Base-by-base conservation (phyloP, 257 asterid species). In the Forsythia viridissima region DNA sequence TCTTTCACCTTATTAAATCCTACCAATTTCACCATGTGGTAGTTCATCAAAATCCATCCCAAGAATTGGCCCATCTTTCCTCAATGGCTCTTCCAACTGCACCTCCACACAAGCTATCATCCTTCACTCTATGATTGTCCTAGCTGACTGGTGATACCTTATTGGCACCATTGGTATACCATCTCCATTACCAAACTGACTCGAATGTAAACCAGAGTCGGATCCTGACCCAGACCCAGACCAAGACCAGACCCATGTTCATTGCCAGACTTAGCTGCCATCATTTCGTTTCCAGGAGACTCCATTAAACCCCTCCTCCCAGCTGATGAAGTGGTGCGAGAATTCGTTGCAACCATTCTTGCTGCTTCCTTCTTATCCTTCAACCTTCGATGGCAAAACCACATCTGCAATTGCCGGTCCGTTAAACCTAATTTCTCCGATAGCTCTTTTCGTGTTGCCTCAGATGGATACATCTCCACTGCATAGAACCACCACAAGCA, bases 21-120 rank as follows among this genome's bases (percentile, higher is more conserved):
- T n/a, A 77, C 95, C 97, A 89, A 96, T 93, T 78, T 98, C 98
- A 82, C 97, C 98, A 80, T 98, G 98, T 13, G 99, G 99, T 76
- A 90, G 85, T 81, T 90, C 97, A 86, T 93, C 99, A 82, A 96
- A 96, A 85, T 96, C 97, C 73, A 92, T 89, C 43, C 99, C 99
- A 73, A 96, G 92, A 79, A 89, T 84, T 43, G 99, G 99, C 21
- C 95, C 97, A 82, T 93, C 96, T 30, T 87, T 93, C 84, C 94
- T 84, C 70, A 96, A 77, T 48, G 98, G 95, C 84, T 91, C 99
- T 78, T 97, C 97, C 89, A 96, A 82, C 79, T 96, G 99, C 36
- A 92, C 90, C 87, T 96, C 97, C 75, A 96, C 91, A 86, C 99
- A 94, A 80, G 94, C 97, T 80, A 90, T 80, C 77, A 88, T 90